Percentiles rank a stretch among this genome's conserved stretches.
Conservation (phyloP, 208 protist species). For the Balamuthia mandrillaris region DNA sequence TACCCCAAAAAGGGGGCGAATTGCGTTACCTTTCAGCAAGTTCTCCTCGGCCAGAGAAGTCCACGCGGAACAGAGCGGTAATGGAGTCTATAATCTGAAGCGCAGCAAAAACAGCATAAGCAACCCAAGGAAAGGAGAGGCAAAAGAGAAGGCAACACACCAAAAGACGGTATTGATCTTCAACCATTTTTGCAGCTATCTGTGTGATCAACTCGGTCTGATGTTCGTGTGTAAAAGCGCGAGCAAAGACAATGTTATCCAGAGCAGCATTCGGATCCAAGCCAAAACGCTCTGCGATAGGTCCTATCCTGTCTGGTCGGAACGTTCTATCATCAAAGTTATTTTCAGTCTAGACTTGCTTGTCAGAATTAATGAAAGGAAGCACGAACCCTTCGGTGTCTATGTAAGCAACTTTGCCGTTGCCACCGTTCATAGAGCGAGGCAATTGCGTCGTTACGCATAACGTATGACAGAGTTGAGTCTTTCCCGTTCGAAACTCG, state of each 20-base stretch:
- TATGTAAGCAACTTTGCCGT: constrained; percentile 87
- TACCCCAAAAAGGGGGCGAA: neutral
- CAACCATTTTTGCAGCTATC: constrained; percentile 58
- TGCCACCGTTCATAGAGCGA: constrained; percentile 71
- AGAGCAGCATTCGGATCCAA: constrained; percentile 85
- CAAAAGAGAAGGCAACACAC: neutral
- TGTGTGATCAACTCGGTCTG: constrained; percentile 83
- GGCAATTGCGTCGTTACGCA: constrained; percentile 95
- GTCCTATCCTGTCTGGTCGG: constrained; percentile 89
- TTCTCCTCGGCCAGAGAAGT: constrained; percentile 95
- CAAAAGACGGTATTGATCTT: constrained; percentile 72
- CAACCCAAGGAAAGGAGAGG: neutral
- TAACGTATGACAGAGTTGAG: constrained; percentile 95
- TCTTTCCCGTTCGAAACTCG: constrained; percentile 93
- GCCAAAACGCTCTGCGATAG: constrained; percentile 93
- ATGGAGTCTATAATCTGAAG: constrained; percentile 94
- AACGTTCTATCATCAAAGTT: neutral
- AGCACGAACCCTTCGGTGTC: constrained; percentile 97
- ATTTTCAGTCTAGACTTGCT: neutral
- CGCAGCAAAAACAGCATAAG: neutral
- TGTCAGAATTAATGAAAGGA: neutral
- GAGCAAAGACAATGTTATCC: constrained; percentile 93
- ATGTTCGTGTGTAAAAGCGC: constrained; percentile 88
- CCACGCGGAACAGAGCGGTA: constrained; percentile 95
- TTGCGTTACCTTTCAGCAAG: constrained; percentile 89